Percentiles rank a stretch among this genome's conserved stretches.
Evolutionary conservation across 768 basidiomycete species (phyloP).

Genomic region (Hemileccinum rubropunctum): DNA sequence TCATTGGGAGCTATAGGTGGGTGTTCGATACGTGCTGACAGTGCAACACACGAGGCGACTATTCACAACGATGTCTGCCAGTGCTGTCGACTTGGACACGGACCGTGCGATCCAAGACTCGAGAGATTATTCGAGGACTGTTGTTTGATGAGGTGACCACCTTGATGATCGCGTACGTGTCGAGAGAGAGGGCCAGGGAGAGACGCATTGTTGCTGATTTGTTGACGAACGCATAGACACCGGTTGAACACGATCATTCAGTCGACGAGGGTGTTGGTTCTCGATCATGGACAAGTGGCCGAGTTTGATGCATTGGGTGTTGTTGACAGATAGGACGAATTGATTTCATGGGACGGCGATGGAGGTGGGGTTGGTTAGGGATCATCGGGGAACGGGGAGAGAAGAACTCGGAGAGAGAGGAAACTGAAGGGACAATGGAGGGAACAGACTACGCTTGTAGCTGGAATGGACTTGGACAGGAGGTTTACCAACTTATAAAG

Average conservation of each 20-base stretch:
- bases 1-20: too few species aligned
- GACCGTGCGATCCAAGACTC: conserved; percentile 87
- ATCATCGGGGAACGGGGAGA: not conserved
- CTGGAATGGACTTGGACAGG: too few species aligned
- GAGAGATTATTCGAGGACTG: conserved; percentile 78
- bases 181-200: too few species aligned
- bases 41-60: too few species aligned
- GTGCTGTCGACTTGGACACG: conserved; percentile 89
- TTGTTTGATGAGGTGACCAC: conserved; percentile 79
- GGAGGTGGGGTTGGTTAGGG: conserved; percentile 55
- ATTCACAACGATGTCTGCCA: conserved; percentile 89
- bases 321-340: conserved; percentile 56
- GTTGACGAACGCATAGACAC: conserved; percentile 43
- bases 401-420: too few species aligned
- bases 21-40: too few species aligned
- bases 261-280: conserved; percentile 77
- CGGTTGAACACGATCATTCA: conserved; percentile 82
- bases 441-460: too few species aligned
- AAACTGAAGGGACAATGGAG: too few species aligned
- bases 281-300: conserved; percentile 75
- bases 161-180: conserved; percentile 76
- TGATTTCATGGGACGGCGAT: conserved; percentile 64
- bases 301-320: conserved; percentile 73
- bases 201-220: not conserved
- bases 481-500: too few species aligned